Evolutionary conservation across 192 early-diverging fungal genomes (phyloP).

Genomic region (Thamnidium elegans): DNA sequence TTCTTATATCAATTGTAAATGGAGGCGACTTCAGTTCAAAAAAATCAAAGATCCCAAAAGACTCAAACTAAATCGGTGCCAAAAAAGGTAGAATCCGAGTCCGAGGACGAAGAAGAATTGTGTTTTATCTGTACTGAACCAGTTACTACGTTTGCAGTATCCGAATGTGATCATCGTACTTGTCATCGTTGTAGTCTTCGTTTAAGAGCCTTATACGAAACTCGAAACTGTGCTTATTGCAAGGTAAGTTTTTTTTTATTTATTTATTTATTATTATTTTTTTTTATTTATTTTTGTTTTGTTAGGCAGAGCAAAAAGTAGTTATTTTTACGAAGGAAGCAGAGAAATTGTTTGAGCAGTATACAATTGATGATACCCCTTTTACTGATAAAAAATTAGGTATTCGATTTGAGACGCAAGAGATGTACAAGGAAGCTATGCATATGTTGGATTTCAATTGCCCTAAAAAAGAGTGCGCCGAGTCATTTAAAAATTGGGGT

Average conservation of each 20-base stretch:
- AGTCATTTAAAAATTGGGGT: slow-evolving; percentile 69
- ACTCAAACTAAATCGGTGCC: too few relatives aligned
- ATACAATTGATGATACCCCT: slow-evolving; percentile 46
- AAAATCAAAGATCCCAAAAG: too few relatives aligned
- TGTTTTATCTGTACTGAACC: slow-evolving; percentile 93
- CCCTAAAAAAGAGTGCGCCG: slow-evolving; percentile 74
- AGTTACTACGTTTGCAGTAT: slow-evolving; percentile 76
- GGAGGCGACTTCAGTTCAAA: too few relatives aligned
- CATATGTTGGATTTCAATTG: slow-evolving; percentile 82
- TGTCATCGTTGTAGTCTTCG: slow-evolving; percentile 91
- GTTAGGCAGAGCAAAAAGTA: slow-evolving; percentile 66
- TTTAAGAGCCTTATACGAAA: slow-evolving; percentile 85
- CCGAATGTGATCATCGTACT: slow-evolving; percentile 86
- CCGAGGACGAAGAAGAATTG: slow-evolving; percentile 40
- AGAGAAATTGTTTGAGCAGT: slow-evolving; percentile 55
- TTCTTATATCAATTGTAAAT: too few relatives aligned
- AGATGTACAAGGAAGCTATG: slow-evolving; percentile 72
- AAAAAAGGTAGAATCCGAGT: slow-evolving; percentile 11
- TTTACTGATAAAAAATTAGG: slow-evolving; percentile 63
- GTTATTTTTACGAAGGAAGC: slow-evolving; percentile 75
- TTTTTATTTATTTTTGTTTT: not conserved
- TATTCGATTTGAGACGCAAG: slow-evolving; percentile 75
- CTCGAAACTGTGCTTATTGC: slow-evolving; percentile 83
- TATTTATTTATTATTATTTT: not conserved
- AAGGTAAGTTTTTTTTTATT: slow-evolving; percentile 56